These are phyloP conservation scores for Chlamydomonas schloesseri DNA, from an alignment of 139 green algal genomes.

Conservation along the genomic window DNA sequence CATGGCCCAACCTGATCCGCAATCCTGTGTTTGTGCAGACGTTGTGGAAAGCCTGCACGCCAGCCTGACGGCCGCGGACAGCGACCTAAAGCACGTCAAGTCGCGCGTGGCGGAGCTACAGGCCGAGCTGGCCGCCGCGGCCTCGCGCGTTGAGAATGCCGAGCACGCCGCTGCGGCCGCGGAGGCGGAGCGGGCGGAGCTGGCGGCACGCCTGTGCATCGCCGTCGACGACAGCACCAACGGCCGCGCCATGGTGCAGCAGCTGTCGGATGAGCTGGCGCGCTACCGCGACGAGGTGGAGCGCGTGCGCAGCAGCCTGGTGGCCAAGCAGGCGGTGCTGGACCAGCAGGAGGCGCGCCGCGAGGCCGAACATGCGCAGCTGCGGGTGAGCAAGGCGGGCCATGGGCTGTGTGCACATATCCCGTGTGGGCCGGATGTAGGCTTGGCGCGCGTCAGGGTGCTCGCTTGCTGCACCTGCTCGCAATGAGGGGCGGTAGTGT, in stretches of 20 bases:
- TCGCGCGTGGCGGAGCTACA: conserved; percentile 5
- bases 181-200: background rate
- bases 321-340: conserved; percentile 20
- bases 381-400: background rate
- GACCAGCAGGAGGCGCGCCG: background rate
- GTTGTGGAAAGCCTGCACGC: background rate
- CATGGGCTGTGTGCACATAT: no score
- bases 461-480: no score
- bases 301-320: background rate
- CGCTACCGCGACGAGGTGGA: conserved; percentile 37
- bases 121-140: background rate
- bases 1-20: no score
- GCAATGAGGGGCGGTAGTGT: no score
- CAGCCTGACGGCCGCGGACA: background rate
- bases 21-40: no score
- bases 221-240: background rate
- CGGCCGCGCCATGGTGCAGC: conserved; percentile 2
- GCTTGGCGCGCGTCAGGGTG: no score
- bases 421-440: no score
- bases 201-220: background rate
- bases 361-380: background rate
- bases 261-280: conserved; percentile 14
- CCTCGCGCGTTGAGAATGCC: background rate
- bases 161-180: background rate
- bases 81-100: background rate